phyloP scores from a whole-genome alignment of 2,329 filamentous ascomycete species.

The Xylaria sp. region DNA sequence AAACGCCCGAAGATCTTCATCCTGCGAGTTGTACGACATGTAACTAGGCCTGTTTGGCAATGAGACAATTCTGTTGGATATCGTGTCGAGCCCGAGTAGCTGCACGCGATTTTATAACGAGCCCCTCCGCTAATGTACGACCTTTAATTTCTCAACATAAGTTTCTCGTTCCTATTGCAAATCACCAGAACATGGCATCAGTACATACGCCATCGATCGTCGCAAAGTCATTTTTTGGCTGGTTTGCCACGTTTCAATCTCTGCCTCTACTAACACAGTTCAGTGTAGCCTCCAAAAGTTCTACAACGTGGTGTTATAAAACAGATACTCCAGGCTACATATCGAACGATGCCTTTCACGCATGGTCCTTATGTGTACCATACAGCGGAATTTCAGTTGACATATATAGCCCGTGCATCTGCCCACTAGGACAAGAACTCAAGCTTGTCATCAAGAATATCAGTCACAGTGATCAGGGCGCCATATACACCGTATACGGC shows the following conservation, averaged over 20 bases:
- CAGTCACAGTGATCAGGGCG: not conserved
- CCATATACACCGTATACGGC: not conserved
- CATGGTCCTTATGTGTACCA: not conserved
- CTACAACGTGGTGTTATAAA: not conserved
- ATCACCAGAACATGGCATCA: not conserved
- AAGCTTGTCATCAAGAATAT: not conserved
- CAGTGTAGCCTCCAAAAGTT: not conserved
- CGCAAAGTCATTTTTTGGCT: not conserved
- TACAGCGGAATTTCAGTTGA: not conserved
- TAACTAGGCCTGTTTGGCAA: not conserved
- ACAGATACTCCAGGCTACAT: not conserved
- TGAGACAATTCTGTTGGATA: not conserved
- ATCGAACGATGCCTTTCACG: not conserved
- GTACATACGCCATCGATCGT: not conserved
- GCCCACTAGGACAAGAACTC: not conserved
- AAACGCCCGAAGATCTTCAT: not conserved
- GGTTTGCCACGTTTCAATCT: not conserved
- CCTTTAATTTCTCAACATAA: not conserved
- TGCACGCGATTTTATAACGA: not conserved
- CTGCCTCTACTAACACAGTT: not conserved
- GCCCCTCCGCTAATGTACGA: not conserved
- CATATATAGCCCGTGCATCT: not conserved
- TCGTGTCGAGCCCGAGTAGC: not conserved
- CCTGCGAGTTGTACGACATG: not conserved
- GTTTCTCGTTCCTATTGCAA: not conserved